Conservation (phyloP, 345 rosid species). For the Noccaea caerulescens region DNA sequence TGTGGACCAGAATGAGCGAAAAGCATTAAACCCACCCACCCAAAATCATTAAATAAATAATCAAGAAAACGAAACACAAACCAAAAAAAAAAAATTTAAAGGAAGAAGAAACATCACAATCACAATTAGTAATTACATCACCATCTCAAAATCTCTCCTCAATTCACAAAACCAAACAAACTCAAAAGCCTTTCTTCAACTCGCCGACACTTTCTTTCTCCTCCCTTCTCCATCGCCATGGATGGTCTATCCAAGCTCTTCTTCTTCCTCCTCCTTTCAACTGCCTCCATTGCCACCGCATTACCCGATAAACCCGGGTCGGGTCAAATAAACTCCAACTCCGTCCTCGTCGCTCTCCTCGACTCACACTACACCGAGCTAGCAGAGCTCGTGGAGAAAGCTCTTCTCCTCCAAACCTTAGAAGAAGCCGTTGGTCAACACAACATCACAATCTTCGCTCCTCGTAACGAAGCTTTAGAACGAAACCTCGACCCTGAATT, state of each 20-base stretch:
- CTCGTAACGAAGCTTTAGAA: slow-evolving; percentile 82
- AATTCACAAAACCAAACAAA: slow-evolving; percentile 15
- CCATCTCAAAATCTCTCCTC: slow-evolving; percentile 9
- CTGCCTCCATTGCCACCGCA: slow-evolving; percentile 44
- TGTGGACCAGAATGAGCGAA: slow-evolving; percentile 18
- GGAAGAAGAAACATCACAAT: slow-evolving; percentile 41
- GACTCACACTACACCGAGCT: slow-evolving; percentile 96
- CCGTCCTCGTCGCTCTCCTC: slow-evolving; percentile 89
- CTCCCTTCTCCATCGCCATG: slow-evolving; percentile 53
- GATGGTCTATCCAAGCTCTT: slow-evolving; percentile 48
- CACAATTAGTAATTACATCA: slow-evolving; percentile 38
- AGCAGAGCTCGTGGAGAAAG: slow-evolving; percentile 94
- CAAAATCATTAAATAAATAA: slow-evolving; percentile 12
- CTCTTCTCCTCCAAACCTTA: slow-evolving; percentile 81
- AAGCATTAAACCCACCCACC: slow-evolving; percentile 36
- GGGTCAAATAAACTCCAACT: slow-evolving; percentile 82
- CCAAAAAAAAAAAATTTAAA: background rate
- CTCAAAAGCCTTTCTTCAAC: slow-evolving; percentile 12
- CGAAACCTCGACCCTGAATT: slow-evolving; percentile 83
- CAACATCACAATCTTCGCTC: slow-evolving; percentile 94
- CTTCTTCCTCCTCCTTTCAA: slow-evolving; percentile 37
- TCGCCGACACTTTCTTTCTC: slow-evolving; percentile 40
- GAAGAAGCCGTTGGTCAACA: slow-evolving; percentile 81
- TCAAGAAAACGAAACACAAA: slow-evolving; percentile 9
- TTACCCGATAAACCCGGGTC: slow-evolving; percentile 53